Evolutionary conservation across 2,329 filamentous ascomycete genomes (phyloP).

Genomic region (Nothopassalora personata): DNA sequence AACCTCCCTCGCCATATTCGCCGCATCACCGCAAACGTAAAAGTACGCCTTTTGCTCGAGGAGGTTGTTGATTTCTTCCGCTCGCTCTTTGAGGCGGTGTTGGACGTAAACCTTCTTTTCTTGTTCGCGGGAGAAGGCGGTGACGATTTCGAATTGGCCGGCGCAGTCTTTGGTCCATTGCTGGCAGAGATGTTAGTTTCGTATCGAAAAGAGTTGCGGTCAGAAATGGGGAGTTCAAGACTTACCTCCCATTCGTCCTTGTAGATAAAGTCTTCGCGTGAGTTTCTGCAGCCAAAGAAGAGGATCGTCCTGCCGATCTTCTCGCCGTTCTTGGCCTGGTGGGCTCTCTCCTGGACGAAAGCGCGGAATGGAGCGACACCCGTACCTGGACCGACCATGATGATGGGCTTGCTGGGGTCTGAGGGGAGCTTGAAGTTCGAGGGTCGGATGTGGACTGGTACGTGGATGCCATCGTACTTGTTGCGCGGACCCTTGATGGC

Average conservation of each 20-base stretch:
- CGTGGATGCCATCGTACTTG: constrained; percentile 93
- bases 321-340: constrained; percentile 72
- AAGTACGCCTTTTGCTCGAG: constrained; percentile 85
- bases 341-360: constrained; percentile 89
- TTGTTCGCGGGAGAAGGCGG: constrained; percentile 87
- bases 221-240: neutral
- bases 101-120: constrained; percentile 94
- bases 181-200: constrained; percentile 43
- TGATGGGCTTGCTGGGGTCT: constrained; percentile 86
- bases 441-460: constrained; percentile 92
- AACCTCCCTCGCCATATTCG: constrained; percentile 61
- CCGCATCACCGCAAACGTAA: constrained; percentile 96
- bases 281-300: constrained; percentile 91
- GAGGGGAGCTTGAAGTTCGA: constrained; percentile 99
- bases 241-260: constrained; percentile 86
- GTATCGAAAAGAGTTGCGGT: neutral
- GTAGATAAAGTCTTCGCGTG: constrained; percentile 88
- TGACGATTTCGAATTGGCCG: constrained; percentile 84
- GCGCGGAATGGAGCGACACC: constrained; percentile 94
- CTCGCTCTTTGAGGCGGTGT: constrained; percentile 78
- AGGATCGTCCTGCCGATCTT: constrained; percentile 81
- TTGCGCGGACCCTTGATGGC: constrained; percentile 83
- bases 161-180: constrained; percentile 77
- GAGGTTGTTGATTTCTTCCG: constrained; percentile 79
- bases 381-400: constrained; percentile 94